Conservation (phyloP, 805 yeast genomes). For the Pichia exigua region DNA sequence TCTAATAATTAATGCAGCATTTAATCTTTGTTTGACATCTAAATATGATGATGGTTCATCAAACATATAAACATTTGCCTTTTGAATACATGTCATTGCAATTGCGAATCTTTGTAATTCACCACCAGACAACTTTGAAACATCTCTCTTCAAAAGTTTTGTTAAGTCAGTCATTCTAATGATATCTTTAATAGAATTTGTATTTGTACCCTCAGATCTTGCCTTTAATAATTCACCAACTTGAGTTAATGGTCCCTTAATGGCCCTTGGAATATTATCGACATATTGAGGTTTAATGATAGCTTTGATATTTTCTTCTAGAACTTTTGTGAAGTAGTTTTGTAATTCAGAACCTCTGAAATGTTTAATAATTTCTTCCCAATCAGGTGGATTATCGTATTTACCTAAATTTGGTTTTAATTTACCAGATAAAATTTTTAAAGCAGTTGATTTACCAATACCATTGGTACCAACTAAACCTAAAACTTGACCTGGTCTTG, state of each 20-base stretch:
- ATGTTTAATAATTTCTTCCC: slow-evolving; percentile 86
- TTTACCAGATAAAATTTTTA: slow-evolving; percentile 94
- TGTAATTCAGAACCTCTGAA: slow-evolving; percentile 98
- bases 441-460: slow-evolving; percentile 97
- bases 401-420: slow-evolving; percentile 95
- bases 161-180: slow-evolving; percentile 66
- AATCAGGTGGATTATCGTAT: slow-evolving; percentile 93
- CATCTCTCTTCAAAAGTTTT: slow-evolving; percentile 78
- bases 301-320: slow-evolving; percentile 93
- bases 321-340: slow-evolving; percentile 86
- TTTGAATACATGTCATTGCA: slow-evolving; percentile 94
- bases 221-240: slow-evolving; percentile 79
- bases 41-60: slow-evolving; percentile 98
- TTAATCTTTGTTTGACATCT: slow-evolving; percentile 97
- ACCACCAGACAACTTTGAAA: slow-evolving; percentile 90
- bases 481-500: slow-evolving; percentile 97
- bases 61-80: slow-evolving; percentile 95
- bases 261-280: slow-evolving; percentile 94
- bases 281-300: slow-evolving; percentile 98
- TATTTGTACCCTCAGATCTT: slow-evolving; percentile 65
- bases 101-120: slow-evolving; percentile 97
- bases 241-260: slow-evolving; percentile 79
- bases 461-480: slow-evolving; percentile 99
- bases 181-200: slow-evolving; percentile 45
- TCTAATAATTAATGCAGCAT: slow-evolving; percentile 93